A percentile compares a stretch with the other conserved stretches of the same genome.
These are phyloP conservation scores for Edaphochlamys debaryana DNA, from an alignment of 139 green algal species.

Conservation along the genomic window DNA sequence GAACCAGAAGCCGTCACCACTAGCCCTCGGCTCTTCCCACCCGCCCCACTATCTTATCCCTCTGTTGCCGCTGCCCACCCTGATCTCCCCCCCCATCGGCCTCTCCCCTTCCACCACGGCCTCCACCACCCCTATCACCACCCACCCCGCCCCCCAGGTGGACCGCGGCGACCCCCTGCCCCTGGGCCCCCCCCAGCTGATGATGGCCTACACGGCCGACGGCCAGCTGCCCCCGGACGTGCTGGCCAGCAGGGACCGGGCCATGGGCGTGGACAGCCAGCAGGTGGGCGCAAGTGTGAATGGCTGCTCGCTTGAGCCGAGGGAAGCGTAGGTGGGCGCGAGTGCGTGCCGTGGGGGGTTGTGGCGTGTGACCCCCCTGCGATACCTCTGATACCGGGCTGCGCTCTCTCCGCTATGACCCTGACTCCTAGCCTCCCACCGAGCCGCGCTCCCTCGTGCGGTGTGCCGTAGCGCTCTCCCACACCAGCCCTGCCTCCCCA, in stretches of 20 bases:
- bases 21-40: too few relatives aligned
- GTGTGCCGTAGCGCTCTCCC: too few relatives aligned
- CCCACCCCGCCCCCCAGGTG: conserved; percentile 58
- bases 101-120: background rate
- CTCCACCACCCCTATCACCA: too few relatives aligned
- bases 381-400: too few relatives aligned
- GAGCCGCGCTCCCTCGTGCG: background rate
- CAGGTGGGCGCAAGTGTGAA: conserved; percentile 4
- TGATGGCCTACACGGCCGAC: conserved; percentile 76
- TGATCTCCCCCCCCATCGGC: background rate
- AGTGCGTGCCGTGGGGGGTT: background rate
- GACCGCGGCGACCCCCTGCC: conserved; percentile 76
- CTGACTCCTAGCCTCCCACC: background rate
- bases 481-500: too few relatives aligned
- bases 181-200: conserved; percentile 72
- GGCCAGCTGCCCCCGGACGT: conserved; percentile 57
- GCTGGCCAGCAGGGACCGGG: conserved; percentile 50
- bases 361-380: background rate
- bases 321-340: background rate
- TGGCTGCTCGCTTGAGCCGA: background rate
- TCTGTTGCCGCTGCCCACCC: too few relatives aligned
- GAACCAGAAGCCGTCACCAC: too few relatives aligned
- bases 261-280: conserved; percentile 36
- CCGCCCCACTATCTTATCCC: too few relatives aligned
- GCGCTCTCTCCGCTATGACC: background rate